Base-by-base conservation (phyloP, 441 rosid species). In the Francoa sonchifolia region DNA sequence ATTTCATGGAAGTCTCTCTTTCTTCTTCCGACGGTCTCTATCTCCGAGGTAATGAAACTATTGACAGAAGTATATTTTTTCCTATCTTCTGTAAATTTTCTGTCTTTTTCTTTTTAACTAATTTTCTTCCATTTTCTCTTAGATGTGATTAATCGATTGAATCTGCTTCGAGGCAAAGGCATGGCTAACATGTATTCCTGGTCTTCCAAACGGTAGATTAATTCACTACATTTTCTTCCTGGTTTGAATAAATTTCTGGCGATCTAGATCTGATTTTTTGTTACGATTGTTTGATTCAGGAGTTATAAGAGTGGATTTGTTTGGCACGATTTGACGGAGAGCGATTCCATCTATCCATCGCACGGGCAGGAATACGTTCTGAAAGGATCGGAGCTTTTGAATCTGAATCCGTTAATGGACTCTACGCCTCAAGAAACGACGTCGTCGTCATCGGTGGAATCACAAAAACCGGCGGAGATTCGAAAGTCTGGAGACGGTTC, bases 181-280 rank as follows among this genome's bases (percentile, higher is more conserved):
- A 76, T 88, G 77, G 90, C 97, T 1, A 59, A 53, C 50, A 67
- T 69, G 62, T 83, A 83, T 68, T 83, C 95, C 4, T 88, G 97
- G 97, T 87, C 96, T n/a, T 74, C 87, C 1, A 88, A 83, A 76
- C 42, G 97, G 97, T 74, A 65, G n/a, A n/a, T n/a, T n/a, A n/a
- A n/a, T n/a, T n/a, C n/a, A n/a, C 32, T 48, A 6, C 2, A 1
- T 30, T 31, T 14, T 8, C 12, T 15, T 0, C 30, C 56, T 60
- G 44, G 54, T 33, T 4, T 60, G 62, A 59, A 46, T 31, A 26
- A 35, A 26, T 48, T 29, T n/a, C 12, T 10, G 19, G 11, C 6
- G 4, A 5, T 19, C 23, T 13, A 1, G 8, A 15, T 19, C 19
- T 14, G 1, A 11, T 5, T 8, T 0, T 17, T 12, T 38, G 8